Evolutionary conservation across 1,284 basidiomycete genomes (phyloP).

Genomic region (Xerocomus minutiporus): DNA sequence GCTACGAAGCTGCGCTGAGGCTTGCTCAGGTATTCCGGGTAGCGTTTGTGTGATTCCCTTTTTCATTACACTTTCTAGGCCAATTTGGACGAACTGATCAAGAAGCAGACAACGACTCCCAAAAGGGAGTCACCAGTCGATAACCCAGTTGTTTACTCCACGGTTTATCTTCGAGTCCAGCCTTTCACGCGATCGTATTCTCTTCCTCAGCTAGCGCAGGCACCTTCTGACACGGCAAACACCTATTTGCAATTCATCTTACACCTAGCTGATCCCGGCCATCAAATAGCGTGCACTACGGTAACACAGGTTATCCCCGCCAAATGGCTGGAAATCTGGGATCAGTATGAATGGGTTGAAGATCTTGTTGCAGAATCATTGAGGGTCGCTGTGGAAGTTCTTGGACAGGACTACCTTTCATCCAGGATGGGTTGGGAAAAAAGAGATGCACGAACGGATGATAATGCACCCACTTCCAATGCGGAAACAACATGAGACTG

Average conservation of each 20-base stretch:
- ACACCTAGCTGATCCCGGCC: constrained; percentile 76
- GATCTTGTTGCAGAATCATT: constrained; percentile 85
- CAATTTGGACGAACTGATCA: constrained; percentile 73
- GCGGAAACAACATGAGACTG: constrained; percentile 15
- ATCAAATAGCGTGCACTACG: constrained; percentile 72
- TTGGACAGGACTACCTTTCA: constrained; percentile 85
- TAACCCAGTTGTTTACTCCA: constrained; percentile 82
- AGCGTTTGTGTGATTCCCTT: neutral
- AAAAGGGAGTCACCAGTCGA: constrained; percentile 42
- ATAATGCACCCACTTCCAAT: constrained; percentile 3
- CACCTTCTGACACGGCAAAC: constrained; percentile 22
- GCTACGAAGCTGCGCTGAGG: constrained; percentile 79
- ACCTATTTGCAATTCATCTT: constrained; percentile 82
- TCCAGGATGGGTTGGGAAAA: constrained; percentile 73
- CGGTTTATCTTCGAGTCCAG: constrained; percentile 92
- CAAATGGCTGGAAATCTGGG: constrained; percentile 83
- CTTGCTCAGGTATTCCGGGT: constrained; percentile 59
- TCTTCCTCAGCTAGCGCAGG: constrained; percentile 32
- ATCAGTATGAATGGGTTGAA: constrained; percentile 94
- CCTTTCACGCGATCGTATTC: constrained; percentile 69
- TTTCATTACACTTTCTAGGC: constrained; percentile 45
- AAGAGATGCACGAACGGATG: constrained; percentile 16
- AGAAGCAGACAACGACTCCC: constrained; percentile 48
- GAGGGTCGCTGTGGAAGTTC: constrained; percentile 74
- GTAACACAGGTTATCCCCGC: constrained; percentile 78